Percentiles rank a stretch among this genome's conserved stretches.
Conservation (phyloP, 148 eudicot species). For the Pouteria glomerata region DNA sequence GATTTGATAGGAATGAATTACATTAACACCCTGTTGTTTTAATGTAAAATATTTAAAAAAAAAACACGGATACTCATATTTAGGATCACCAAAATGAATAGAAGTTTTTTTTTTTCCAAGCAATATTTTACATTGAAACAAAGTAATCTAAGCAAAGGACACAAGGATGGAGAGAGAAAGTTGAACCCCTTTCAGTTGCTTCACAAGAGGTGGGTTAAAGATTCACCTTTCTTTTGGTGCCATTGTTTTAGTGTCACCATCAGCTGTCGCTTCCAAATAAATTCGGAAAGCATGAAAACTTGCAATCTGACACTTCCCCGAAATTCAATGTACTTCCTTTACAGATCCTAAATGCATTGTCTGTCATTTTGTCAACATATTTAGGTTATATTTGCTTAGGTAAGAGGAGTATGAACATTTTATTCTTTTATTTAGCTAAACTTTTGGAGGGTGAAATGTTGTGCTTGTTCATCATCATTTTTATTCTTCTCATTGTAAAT, state of each 20-base stretch:
- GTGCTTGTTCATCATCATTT: not conserved
- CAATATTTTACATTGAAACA: not conserved
- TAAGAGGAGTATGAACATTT: too few species aligned
- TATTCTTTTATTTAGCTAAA: too few species aligned
- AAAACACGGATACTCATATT: too few species aligned
- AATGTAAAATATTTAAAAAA: too few species aligned
- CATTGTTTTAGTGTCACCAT: too few species aligned
- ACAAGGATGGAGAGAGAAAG: not conserved
- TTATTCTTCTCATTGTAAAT: not conserved
- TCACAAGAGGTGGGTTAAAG: not conserved
- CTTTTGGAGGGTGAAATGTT: too few species aligned
- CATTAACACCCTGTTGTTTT: too few species aligned
- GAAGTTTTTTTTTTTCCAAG: too few species aligned
- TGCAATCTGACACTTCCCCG: not conserved
- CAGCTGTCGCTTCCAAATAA: not conserved
- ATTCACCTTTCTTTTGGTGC: not conserved
- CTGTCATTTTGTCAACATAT: not conserved
- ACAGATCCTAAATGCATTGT: not conserved
- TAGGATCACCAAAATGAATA: too few species aligned
- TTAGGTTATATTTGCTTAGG: too few species aligned
- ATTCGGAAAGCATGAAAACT: not conserved
- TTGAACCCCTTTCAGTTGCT: not conserved
- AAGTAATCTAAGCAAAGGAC: not conserved
- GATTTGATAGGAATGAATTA: not conserved
- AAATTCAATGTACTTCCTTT: not conserved